Conservation (phyloP, 345 rosid genomes). For the Hibiscus tridactylites region DNA sequence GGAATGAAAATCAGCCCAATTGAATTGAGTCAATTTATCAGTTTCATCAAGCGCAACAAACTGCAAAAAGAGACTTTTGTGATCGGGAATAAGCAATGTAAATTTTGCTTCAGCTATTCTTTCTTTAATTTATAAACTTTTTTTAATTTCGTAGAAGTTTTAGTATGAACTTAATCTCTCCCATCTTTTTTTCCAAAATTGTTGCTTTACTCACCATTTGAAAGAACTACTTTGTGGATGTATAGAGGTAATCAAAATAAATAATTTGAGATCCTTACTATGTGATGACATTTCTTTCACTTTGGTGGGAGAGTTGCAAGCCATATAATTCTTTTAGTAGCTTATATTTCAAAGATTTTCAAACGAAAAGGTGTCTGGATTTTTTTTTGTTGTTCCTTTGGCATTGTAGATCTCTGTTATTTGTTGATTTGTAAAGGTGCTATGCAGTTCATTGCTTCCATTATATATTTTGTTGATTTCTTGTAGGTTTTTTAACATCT, state of each 20-base stretch:
- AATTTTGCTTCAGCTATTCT: conserved; percentile 3
- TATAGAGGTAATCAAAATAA: background rate
- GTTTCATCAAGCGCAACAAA: conserved; percentile 57
- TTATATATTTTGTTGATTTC: background rate
- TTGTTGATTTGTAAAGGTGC: background rate
- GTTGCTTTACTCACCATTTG: background rate
- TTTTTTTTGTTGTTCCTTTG: background rate
- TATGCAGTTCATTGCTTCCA: background rate
- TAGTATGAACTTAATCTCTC: background rate
- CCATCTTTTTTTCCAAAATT: background rate
- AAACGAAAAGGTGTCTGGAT: background rate
- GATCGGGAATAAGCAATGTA: conserved; percentile 73
- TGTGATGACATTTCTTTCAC: background rate
- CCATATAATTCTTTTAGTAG: background rate
- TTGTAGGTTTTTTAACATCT: background rate
- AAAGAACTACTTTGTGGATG: background rate
- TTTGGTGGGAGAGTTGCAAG: background rate
- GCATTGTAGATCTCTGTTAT: background rate
- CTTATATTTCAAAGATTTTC: background rate
- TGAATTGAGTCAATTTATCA: conserved; percentile 48
- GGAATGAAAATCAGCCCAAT: conserved; percentile 57
- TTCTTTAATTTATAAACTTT: background rate
- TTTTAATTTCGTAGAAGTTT: background rate
- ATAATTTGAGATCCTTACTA: background rate
- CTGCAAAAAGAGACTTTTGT: conserved; percentile 57